Evolutionary conservation across 129 eudicot species (phyloP).

Genomic region (Chrysanthemum lavandulifolium): DNA sequence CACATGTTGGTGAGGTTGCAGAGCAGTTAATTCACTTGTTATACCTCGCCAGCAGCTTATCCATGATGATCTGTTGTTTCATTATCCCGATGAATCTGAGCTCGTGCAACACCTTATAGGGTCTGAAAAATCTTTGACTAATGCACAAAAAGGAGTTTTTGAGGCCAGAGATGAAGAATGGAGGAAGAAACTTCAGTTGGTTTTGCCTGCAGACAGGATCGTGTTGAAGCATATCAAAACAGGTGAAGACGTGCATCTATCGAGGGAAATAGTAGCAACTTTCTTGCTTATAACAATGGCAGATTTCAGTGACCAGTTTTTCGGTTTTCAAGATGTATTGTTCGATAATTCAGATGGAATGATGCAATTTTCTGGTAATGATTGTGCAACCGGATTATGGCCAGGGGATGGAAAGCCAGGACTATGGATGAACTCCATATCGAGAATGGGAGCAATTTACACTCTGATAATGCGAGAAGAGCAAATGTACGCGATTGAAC

Average conservation of each 20-base stretch:
- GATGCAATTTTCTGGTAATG: constrained; percentile 58
- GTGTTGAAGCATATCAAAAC: constrained; percentile 74
- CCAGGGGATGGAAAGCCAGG: constrained; percentile 98
- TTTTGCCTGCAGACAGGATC: constrained; percentile 68
- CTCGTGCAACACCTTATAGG: constrained; percentile 50
- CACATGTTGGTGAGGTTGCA: constrained; percentile 71
- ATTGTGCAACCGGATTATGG: constrained; percentile 48
- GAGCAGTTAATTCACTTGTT: constrained; percentile 81
- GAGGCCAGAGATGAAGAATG: constrained; percentile 37
- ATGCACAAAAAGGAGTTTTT: constrained; percentile 28
- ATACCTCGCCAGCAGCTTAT: constrained; percentile 74
- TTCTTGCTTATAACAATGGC: constrained; percentile 86
- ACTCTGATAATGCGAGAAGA: constrained; percentile 67
- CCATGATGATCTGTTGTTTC: constrained; percentile 65
- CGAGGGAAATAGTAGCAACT: constrained; percentile 63
- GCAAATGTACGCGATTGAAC: constrained; percentile 33
- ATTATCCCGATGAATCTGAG: constrained; percentile 52
- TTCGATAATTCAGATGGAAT: constrained; percentile 65
- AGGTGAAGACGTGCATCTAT: constrained; percentile 60
- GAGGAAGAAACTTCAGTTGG: constrained; percentile 62
- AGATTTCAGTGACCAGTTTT: constrained; percentile 92
- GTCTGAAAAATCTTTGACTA: constrained; percentile 49
- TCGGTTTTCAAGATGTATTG: constrained; percentile 68
- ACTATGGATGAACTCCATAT: constrained; percentile 76
- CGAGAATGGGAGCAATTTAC: constrained; percentile 85